Conservation (phyloP, 1,139 yeast genomes). For the Kazachstania sp. region DNA sequence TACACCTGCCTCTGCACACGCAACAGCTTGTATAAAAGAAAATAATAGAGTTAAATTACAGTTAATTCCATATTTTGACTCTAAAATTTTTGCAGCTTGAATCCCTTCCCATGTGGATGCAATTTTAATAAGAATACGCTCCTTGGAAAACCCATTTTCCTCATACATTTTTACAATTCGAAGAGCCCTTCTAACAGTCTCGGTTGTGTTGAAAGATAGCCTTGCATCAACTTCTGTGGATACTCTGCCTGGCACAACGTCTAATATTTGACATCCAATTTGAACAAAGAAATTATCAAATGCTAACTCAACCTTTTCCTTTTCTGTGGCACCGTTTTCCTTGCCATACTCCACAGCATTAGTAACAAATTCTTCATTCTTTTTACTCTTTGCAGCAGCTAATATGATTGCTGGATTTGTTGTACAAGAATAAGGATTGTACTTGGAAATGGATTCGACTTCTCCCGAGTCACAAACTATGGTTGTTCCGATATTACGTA, state of each 20-base stretch:
- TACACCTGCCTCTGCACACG: constrained; percentile 94
- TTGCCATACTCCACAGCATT: constrained; percentile 83
- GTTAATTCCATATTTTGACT: constrained; percentile 82
- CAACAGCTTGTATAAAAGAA: constrained; percentile 95
- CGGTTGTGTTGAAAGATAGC: constrained; percentile 88
- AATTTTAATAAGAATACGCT: constrained; percentile 85
- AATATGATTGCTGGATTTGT: constrained; percentile 96
- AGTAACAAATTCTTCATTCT: constrained; percentile 81
- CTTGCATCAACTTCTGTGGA: constrained; percentile 99
- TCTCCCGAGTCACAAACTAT: constrained; percentile 99
- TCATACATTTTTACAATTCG: constrained; percentile 78
- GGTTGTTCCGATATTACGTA: constrained; percentile 88
- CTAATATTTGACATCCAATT: constrained; percentile 86
- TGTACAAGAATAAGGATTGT: constrained; percentile 98
- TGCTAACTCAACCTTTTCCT: constrained; percentile 63
- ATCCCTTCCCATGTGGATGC: constrained; percentile 99
- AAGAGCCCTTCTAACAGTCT: constrained; percentile 82
- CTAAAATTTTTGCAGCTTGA: constrained; percentile 95
- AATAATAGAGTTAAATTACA: constrained; percentile 89
- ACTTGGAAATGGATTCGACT: constrained; percentile 92
- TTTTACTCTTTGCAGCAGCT: constrained; percentile 88
- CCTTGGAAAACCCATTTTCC: constrained; percentile 73
- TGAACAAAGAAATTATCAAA: constrained; percentile 88
- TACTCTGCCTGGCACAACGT: constrained; percentile 96
- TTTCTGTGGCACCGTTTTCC: constrained; percentile 43